phyloP scores from a whole-genome alignment of 805 yeast species.

The Isabelozyma gotoi region DNA sequence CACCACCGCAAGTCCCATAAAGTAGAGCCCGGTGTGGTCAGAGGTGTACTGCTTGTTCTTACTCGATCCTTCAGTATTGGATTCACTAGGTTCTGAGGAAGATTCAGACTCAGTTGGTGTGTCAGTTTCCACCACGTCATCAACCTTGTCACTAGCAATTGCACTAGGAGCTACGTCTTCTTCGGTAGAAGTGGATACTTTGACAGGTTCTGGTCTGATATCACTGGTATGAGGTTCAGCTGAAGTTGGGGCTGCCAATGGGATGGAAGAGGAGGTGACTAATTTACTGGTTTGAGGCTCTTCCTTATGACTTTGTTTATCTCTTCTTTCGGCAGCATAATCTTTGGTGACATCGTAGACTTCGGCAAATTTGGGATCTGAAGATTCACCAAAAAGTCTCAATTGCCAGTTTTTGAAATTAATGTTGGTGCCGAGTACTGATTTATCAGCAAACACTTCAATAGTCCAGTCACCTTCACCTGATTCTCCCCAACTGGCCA shows the following conservation, averaged over 20 bases:
- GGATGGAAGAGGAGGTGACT: not conserved
- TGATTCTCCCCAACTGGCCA: constrained; percentile 95
- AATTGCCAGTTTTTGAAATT: constrained; percentile 69
- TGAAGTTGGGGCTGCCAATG: constrained; percentile 2
- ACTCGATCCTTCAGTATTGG: constrained; percentile 32
- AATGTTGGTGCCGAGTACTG: constrained; percentile 31
- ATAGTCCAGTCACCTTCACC: constrained; percentile 84
- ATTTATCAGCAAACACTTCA: constrained; percentile 46
- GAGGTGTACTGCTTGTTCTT: constrained; percentile 32
- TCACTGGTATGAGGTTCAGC: constrained; percentile 10
- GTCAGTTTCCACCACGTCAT: no score
- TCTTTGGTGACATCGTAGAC: constrained; percentile 52
- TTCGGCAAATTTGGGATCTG: constrained; percentile 62
- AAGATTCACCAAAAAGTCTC: constrained; percentile 77
- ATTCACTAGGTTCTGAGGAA: not conserved
- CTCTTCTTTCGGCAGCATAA: constrained; percentile 40
- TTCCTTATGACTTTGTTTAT: constrained; percentile 11
- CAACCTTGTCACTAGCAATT: not conserved
- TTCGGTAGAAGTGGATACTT: constrained; percentile 1
- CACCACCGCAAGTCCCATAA: constrained; percentile 55
- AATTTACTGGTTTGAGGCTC: constrained; percentile 3
- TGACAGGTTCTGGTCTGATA: constrained; percentile 4
- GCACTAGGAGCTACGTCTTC: constrained; percentile 1
- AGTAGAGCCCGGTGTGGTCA: constrained; percentile 58
- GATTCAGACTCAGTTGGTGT: not conserved